Evolutionary conservation across 2,329 filamentous ascomycete species (phyloP), one percentile per base, ranked within the genome.

Genomic region (Verruconis gallopava): DNA sequence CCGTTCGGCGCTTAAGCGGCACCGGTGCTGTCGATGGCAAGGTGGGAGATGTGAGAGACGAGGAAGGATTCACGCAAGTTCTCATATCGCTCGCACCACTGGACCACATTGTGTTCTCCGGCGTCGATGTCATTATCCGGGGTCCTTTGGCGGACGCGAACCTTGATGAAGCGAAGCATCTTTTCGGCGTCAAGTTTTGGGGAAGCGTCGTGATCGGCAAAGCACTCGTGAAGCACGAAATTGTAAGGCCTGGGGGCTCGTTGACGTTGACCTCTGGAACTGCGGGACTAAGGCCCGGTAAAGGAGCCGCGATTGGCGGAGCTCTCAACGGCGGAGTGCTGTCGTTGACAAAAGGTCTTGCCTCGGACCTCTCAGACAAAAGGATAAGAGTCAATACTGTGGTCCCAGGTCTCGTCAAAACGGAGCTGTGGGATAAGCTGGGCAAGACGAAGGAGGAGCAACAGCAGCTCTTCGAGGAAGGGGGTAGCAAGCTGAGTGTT

Each of bases 151-250:
- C 53, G 12, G 54, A 56, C 1, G 49, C 58, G 4, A 49, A 60
- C 42, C 47, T 64, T 3, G 50, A 55, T 15, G 53, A 58, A 4
- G 58, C 58, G 9, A 56, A 56, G 47, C 37, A 56, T 39, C 45
- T 63, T 3, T 63, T 63, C 43, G 60, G 59, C 6, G 60, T 63
- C 37, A 63, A 63, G 46, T 63, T 63, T 45, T 64, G 59, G 61
- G 61, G 60, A 13, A 55, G 57, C 17, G 49, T 63, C 3, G 47
- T 56, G 1, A 51, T 58, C 6, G 58, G 53, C 12, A 63, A 64
- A 58, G 55, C 58, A 0, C 46, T 61, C 12, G 52, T 53, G 18
- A 61, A 60, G 46, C 52, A 64, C 50, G 57, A 59, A 32, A 57
- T 62, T 32, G 52, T 63, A 38, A 51, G 48, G 35, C 51, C 56